A percentile compares a stretch with the other conserved stretches of the same genome.
These are phyloP conservation scores for Trifolium dubium DNA, from an alignment of 306 rosid species.

Conservation along the genomic window DNA sequence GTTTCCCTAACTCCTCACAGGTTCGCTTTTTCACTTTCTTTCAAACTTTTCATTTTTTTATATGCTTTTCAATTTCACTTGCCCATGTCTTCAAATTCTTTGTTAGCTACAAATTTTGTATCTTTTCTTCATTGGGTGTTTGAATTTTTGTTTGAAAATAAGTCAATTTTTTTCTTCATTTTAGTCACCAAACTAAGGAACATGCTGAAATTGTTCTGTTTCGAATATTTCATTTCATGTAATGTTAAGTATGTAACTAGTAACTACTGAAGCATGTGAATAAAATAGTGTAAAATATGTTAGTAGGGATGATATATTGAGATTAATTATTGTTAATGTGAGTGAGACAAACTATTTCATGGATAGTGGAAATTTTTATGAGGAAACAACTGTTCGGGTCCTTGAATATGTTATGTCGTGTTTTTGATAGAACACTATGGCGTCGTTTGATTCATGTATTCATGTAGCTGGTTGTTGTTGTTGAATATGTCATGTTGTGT, in stretches of 20 bases:
- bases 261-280: neutral
- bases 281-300: neutral
- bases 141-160: neutral
- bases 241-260: neutral
- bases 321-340: constrained; percentile 17
- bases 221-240: neutral
- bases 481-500: neutral
- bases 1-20: constrained; percentile 52
- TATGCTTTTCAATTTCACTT: constrained; percentile 4
- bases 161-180: constrained; percentile 1
- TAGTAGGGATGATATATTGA: constrained; percentile 21
- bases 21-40: constrained; percentile 42
- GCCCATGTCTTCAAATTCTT: constrained; percentile 25
- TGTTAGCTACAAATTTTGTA: constrained; percentile 14
- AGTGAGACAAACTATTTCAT: neutral
- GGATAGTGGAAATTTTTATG: neutral
- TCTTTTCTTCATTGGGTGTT: constrained; percentile 31
- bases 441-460: no score
- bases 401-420: neutral
- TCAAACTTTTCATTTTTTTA: no score
- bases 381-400: neutral
- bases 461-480: no score
- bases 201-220: neutral
- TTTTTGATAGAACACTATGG: no score
- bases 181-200: constrained; percentile 3